Percentiles rank a stretch among this genome's conserved stretches.
Evolutionary conservation across 805 yeast species (phyloP).

Genomic region (Priceomyces haplophilus): DNA sequence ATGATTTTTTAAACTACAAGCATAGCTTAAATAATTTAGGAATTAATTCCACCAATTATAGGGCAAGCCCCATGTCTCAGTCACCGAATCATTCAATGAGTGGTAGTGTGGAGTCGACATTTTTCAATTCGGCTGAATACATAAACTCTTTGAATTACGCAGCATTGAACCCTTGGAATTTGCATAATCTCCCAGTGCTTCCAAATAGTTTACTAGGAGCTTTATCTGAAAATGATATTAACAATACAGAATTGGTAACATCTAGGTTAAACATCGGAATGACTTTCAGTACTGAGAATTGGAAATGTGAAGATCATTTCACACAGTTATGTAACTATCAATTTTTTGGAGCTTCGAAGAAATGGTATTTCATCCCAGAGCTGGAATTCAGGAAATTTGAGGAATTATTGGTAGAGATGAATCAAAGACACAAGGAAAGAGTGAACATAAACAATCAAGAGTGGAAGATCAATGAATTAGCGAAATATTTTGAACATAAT

Average conservation of each 20-base stretch:
- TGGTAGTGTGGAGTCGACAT: slow-evolving; percentile 9
- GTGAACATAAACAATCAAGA: slow-evolving; percentile 19
- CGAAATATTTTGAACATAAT: slow-evolving; percentile 13
- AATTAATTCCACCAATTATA: slow-evolving; percentile 13
- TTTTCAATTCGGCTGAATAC: slow-evolving; percentile 19
- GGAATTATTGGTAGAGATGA: slow-evolving; percentile 25
- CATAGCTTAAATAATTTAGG: slow-evolving; percentile 18
- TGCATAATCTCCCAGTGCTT: slow-evolving; percentile 50
- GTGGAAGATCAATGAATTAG: slow-evolving; percentile 20
- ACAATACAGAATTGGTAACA: slow-evolving; percentile 41
- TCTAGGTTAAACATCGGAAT: slow-evolving; percentile 51
- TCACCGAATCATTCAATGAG: slow-evolving; percentile 4
- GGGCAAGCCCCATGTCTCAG: neutral
- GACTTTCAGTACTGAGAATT: slow-evolving; percentile 52
- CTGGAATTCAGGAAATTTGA: slow-evolving; percentile 53
- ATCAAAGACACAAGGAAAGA: slow-evolving; percentile 9
- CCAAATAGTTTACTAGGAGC: slow-evolving; percentile 49
- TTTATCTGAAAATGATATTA: slow-evolving; percentile 39
- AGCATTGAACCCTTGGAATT: slow-evolving; percentile 51
- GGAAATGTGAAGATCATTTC: slow-evolving; percentile 62
- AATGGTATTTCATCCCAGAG: slow-evolving; percentile 66
- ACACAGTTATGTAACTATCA: slow-evolving; percentile 52
- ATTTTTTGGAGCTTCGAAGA: slow-evolving; percentile 51
- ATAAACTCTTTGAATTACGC: slow-evolving; percentile 17
- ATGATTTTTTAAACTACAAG: slow-evolving; percentile 25